Percentiles rank a stretch among this genome's conserved stretches.
Conservation (phyloP, 768 basidiomycete species). For the Phanerochaete carnosa region DNA sequence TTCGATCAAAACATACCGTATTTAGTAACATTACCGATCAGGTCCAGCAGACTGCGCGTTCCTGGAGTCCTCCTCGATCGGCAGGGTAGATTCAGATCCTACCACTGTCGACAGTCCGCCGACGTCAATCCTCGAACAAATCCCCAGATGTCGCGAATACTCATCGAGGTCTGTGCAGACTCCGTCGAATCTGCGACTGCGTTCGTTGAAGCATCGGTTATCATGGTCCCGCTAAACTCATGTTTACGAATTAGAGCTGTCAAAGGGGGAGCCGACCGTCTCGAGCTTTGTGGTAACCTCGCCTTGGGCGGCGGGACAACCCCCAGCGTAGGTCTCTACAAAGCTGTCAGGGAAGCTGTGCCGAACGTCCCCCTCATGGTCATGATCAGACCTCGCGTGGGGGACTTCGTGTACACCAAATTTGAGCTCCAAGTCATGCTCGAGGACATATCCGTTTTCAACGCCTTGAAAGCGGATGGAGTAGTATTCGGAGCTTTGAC, state of each 20-base stretch:
- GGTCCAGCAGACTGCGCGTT: too few species aligned
- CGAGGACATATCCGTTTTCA: conserved; percentile 66
- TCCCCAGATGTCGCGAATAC: conserved; percentile 9
- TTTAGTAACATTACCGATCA: too few species aligned
- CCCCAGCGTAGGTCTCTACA: conserved; percentile 73
- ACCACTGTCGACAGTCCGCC: too few species aligned
- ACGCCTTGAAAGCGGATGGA: conserved; percentile 52
- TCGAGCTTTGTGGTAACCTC: conserved; percentile 75
- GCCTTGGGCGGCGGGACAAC: conserved; percentile 79
- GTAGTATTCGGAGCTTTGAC: conserved; percentile 67
- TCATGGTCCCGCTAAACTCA: not conserved
- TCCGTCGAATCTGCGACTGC: conserved; percentile 68
- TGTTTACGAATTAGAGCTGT: conserved; percentile 48
- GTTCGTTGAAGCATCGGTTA: conserved; percentile 36
- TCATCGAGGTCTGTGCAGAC: conserved; percentile 59
- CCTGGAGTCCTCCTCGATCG: too few species aligned
- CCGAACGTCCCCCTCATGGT: conserved; percentile 68
- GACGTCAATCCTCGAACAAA: not conserved
- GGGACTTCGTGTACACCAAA: conserved; percentile 74
- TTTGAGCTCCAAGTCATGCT: conserved; percentile 70
- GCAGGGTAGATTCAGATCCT: too few species aligned
- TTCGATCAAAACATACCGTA: too few species aligned
- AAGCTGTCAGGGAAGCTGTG: conserved; percentile 46
- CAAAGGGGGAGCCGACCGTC: conserved; percentile 66
- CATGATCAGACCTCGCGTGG: conserved; percentile 78